These are phyloP conservation scores for Wallacemonas sp. DNA, from an alignment of 208 protist genomes.

Conservation along the genomic window DNA sequence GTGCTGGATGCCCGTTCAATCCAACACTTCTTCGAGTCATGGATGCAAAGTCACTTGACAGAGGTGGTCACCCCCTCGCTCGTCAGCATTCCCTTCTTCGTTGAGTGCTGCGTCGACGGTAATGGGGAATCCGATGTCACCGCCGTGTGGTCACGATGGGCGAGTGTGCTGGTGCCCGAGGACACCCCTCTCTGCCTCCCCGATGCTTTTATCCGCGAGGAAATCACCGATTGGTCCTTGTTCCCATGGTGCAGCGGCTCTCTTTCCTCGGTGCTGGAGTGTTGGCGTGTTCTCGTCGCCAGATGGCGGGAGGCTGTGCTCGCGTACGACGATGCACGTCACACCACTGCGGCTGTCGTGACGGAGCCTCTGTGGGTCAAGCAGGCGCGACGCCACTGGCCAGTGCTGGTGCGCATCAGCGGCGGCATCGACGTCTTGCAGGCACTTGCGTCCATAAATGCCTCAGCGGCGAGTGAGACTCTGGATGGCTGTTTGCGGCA, in stretches of 20 bases:
- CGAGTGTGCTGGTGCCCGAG: background rate
- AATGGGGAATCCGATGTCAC: background rate
- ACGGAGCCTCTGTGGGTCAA: background rate
- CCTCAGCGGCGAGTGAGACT: background rate
- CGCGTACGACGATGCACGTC: background rate
- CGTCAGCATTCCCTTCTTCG: background rate
- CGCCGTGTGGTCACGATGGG: background rate
- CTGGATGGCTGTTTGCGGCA: background rate
- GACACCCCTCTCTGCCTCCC: background rate
- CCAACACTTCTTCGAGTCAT: background rate
- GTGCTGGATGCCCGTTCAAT: background rate
- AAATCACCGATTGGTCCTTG: constrained; percentile 5
- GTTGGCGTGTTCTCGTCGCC: background rate
- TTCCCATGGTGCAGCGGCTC: background rate
- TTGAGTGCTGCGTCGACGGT: background rate
- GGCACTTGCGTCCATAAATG: background rate
- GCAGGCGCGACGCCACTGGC: background rate
- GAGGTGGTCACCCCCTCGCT: background rate
- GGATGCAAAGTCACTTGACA: background rate
- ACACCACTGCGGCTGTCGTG: too few relatives aligned
- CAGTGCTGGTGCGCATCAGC: background rate
- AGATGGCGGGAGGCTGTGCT: background rate
- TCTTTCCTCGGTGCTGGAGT: background rate
- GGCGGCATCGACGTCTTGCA: background rate
- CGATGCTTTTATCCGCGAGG: background rate